Base-by-base conservation (phyloP, 2,329 filamentous ascomycete species). In the Orbilia oligospora region DNA sequence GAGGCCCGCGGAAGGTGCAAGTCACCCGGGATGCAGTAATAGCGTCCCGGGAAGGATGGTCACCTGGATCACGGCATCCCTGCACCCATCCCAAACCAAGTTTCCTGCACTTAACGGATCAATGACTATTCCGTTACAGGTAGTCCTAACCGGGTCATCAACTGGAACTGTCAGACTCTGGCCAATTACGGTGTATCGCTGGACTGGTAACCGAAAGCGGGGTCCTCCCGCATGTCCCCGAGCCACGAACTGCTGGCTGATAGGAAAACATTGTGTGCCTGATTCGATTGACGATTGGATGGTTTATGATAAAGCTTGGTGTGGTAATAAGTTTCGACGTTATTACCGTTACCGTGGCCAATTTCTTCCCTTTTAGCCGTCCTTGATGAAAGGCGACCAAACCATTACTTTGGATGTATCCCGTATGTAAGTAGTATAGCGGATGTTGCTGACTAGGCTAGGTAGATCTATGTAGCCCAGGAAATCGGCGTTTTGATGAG, bases 201-300 rank as follows among this genome's bases (percentile, higher is more conserved):
- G 48, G 18, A 27, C 36, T 44, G 38, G 55, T 61, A 75, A 27
- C 66, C 58, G 58, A 76, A 53, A 71, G 72, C 72, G 72, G 72
- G 72, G 65, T 76, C 55, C 64, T 75, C 71, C 64, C 71, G 71
- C 71, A 75, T 75, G 71, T 75, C 71, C 72, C 72, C 72, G 72
- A 70, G 46, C 64, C 63, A 64, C 58, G 22, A 61, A 53, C 58
- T 20, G 38, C 30, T 48, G 22, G 48, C 38, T 48, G 71, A 55
- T 53, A 69, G 55, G 46, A 22, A 64, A 64, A 27, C 46, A 76
- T 33, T 58, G 71, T 68, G 63, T 67, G 65, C 49, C 46, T 63
- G 71, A 67, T 66, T 51, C 61, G 70, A 46, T 67, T 61, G 51
- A 22, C 51, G 46, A 73, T 73, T 73, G 68, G 68, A 20, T 18